These are phyloP conservation scores for Phanerodontia chrysosporium DNA, from an alignment of 768 basidiomycete species.

Conservation along the genomic window DNA sequence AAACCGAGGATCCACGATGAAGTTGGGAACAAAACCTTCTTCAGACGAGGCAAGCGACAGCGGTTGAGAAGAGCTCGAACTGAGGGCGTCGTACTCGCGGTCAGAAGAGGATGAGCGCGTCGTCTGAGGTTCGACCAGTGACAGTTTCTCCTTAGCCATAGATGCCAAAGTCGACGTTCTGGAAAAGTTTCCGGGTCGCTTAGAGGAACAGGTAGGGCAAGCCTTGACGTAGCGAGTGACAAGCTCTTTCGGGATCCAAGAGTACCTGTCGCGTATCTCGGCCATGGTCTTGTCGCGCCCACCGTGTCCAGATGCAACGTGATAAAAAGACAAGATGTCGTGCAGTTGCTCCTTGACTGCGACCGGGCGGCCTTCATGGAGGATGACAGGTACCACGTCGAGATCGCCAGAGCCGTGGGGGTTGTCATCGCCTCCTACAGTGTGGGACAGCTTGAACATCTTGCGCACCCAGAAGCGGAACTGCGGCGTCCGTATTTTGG, in stretches of 20 bases:
- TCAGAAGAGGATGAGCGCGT: neutral
- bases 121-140: neutral
- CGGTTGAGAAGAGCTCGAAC: neutral
- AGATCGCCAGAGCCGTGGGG: slow-evolving; percentile 16
- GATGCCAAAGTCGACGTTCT: neutral
- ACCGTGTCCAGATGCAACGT: slow-evolving; percentile 60
- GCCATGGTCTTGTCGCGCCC: slow-evolving; percentile 78
- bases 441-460: slow-evolving; percentile 56
- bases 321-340: slow-evolving; percentile 71
- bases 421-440: neutral
- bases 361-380: slow-evolving; percentile 70
- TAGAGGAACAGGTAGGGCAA: slow-evolving; percentile 68
- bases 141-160: neutral
- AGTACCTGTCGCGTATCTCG: slow-evolving; percentile 63
- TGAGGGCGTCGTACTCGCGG: neutral
- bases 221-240: slow-evolving; percentile 73
- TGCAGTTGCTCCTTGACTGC: slow-evolving; percentile 78
- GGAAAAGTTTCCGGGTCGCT: slow-evolving; percentile 26
- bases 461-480: slow-evolving; percentile 84
- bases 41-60: neutral
- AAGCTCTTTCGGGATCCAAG: slow-evolving; percentile 83
- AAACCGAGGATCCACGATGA: neutral
- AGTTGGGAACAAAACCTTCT: neutral
- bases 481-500: slow-evolving; percentile 51
- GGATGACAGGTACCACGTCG: slow-evolving; percentile 40